Base-by-base conservation (phyloP, 2,329 filamentous ascomycete species). In the Albifimbria verrucaria region DNA sequence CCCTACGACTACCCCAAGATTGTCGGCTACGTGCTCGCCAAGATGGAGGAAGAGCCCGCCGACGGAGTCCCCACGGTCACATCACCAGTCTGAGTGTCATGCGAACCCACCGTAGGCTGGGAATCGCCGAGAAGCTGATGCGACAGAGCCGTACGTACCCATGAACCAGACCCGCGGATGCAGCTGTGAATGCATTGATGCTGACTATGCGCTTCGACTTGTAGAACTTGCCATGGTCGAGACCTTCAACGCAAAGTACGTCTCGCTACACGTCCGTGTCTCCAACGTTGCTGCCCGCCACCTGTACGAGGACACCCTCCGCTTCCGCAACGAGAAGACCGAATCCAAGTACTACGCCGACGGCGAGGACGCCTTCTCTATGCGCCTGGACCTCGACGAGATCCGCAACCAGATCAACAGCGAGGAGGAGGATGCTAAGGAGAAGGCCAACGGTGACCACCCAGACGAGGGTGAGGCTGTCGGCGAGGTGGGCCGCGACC, bases 121-220 rank as follows among this genome's bases (percentile, higher is more conserved):
- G 94, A 0, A 89, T 99, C 60, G 94, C 94, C 7, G 94, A 99
- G 81, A 95, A 96, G 78, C 77, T 99, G 62, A 99, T 99, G 94
- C 80, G 92, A 49, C 94, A 97, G 78, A 92, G 88, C 64, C 93
- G 91, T 95, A 80, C 51, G 89, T 84, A 46, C 23, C 54, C 41
- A n/a, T 44, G 55, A 36, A 28, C 18, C 15, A 10, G n/a, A 52
- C 52, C 26, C 17, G 21, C 43, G 11, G 25, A 22, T 23, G 7
- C n/a, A 9, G 9, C 28, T 36, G 28, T 36, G 28, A 36, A 9
- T 36, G 28, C 10, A n/a, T 17, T 17, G 41, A n/a, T 39, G 21
- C 41, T 43, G 41, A 43, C 48, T 49, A n/a, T 45, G 24, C 26
- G 22, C 18, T 7, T n/a, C 20, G 9, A 15, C 26, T 9, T 23